Percentiles rank a stretch among this genome's conserved stretches.
These are phyloP conservation scores for Beverwykella pulmonaria DNA, from an alignment of 495 filamentous ascomycete species.

Conservation along the genomic window DNA sequence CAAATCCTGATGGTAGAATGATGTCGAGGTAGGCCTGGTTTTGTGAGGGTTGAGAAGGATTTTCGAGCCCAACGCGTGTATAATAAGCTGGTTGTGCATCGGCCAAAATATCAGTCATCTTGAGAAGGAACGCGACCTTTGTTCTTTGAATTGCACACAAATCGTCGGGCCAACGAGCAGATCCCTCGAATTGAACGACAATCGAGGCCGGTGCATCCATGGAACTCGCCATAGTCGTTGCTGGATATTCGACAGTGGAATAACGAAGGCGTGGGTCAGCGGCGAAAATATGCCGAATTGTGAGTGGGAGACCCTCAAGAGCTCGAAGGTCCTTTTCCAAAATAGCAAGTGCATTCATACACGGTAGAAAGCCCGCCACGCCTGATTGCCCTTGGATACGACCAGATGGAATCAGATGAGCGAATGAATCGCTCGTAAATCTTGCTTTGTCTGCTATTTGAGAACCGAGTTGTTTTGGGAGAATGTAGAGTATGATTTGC, in stretches of 20 bases:
- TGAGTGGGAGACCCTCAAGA: conserved; percentile 78
- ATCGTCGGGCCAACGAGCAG: conserved; percentile 90
- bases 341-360: conserved; percentile 65
- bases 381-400: conserved; percentile 40
- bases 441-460: conserved; percentile 55
- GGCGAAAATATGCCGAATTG: conserved; percentile 73
- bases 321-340: conserved; percentile 73
- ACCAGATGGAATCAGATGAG: conserved; percentile 54
- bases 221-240: conserved; percentile 30
- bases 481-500: conserved; percentile 76
- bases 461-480: conserved; percentile 63
- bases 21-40: conserved; percentile 88
- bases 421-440: conserved; percentile 65
- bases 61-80: conserved; percentile 78
- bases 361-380: conserved; percentile 55
- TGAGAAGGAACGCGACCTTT: conserved; percentile 87
- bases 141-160: conserved; percentile 86
- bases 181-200: conserved; percentile 89
- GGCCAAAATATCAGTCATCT: conserved; percentile 72
- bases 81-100: conserved; percentile 54
- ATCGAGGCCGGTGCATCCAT: conserved; percentile 61
- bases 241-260: conserved; percentile 61
- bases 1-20: conserved; percentile 65
- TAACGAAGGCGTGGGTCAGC: conserved; percentile 73
- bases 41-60: conserved; percentile 61